These are phyloP conservation scores for Boletus semigastroideus DNA, from an alignment of 1,284 basidiomycete genomes.

Conservation along the genomic window DNA sequence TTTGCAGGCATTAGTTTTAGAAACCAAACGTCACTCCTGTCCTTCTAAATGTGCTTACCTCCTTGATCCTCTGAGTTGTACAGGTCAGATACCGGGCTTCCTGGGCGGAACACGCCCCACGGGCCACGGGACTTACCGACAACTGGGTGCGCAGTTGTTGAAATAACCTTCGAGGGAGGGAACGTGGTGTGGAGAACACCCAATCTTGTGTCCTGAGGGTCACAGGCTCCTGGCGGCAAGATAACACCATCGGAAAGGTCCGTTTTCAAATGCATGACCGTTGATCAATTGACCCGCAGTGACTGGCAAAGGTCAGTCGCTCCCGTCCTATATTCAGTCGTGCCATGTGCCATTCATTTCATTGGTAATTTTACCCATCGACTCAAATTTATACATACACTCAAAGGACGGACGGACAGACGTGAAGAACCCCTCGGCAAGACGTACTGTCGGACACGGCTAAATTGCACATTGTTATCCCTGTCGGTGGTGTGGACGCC, in stretches of 20 bases:
- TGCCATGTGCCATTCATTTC: conserved; percentile 28
- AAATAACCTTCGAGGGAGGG: conserved; percentile 33
- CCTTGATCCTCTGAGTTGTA: conserved; percentile 7
- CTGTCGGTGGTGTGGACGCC: conserved; percentile 12
- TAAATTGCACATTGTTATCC: conserved; percentile 6
- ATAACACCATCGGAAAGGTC: conserved; percentile 22
- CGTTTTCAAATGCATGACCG: conserved; percentile 24
- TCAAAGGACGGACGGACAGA: neutral
- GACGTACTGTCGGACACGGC: conserved; percentile 11
- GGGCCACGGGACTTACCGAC: conserved; percentile 26
- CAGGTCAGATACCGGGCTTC: conserved; percentile 12
- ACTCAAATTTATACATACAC: neutral
- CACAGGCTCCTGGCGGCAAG: conserved; percentile 14
- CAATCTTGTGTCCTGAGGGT: conserved; percentile 8
- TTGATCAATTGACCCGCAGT: conserved; percentile 2
- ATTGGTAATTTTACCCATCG: conserved; percentile 6
- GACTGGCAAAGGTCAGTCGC: conserved; percentile 22
- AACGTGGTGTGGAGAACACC: conserved; percentile 33
- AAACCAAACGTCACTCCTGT: conserved; percentile 11
- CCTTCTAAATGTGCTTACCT: conserved; percentile 22
- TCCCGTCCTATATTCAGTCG: conserved; percentile 19
- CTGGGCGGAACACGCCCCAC: conserved; percentile 17
- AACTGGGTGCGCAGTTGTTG: conserved; percentile 6
- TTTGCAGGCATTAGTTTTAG: conserved; percentile 8
- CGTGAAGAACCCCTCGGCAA: conserved; percentile 15